Conservation (phyloP, 2,329 filamentous ascomycete genomes). For the Fusarium sambucinum region DNA sequence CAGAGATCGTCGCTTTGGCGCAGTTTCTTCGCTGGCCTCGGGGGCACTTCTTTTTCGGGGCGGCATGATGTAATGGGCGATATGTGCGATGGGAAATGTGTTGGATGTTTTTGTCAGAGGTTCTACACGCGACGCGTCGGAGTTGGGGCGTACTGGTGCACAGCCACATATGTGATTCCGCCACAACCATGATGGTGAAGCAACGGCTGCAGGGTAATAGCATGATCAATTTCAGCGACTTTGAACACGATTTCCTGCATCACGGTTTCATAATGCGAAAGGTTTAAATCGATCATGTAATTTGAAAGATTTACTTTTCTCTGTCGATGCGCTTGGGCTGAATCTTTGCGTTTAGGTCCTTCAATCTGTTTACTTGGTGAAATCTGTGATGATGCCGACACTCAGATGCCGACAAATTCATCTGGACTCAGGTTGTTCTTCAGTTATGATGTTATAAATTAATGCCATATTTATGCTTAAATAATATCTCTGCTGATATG, state of each 20-base stretch:
- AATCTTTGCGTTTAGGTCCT: too few species aligned
- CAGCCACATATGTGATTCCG: not conserved
- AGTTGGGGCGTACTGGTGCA: not conserved
- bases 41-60: constrained; percentile 32
- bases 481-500: fast-evolving
- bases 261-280: fast-evolving
- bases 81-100: not conserved
- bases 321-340: too few species aligned
- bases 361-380: too few species aligned
- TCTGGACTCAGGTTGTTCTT: too few species aligned
- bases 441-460: not conserved
- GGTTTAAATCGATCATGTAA: too few species aligned
- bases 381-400: too few species aligned
- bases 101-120: not conserved
- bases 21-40: not conserved
- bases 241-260: not conserved
- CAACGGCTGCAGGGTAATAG: not conserved
- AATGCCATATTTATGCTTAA: not conserved
- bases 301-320: too few species aligned
- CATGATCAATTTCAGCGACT: fast-evolving
- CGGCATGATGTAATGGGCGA: constrained; percentile 17
- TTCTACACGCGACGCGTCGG: constrained; percentile 13
- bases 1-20: constrained; percentile 34
- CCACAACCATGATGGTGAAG: not conserved
- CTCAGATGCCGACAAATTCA: too few species aligned